Conservation (phyloP, 306 rosid species). For the Citrullus colocynthis region DNA sequence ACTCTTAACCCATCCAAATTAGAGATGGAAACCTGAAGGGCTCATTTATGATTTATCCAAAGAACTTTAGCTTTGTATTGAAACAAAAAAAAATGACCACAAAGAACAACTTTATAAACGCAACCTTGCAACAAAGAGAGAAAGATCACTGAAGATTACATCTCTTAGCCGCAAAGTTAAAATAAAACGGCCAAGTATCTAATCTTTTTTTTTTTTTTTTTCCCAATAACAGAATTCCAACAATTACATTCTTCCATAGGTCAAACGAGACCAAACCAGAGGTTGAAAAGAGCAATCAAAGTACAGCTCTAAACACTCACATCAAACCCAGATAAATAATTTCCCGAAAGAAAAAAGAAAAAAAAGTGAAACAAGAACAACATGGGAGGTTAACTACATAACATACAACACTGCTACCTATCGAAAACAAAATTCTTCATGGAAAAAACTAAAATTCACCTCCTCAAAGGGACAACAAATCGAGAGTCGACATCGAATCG, state of each 20-base stretch:
- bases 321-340: neutral
- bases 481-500: constrained; percentile 9
- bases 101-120: neutral
- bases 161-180: neutral
- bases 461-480: constrained; percentile 11
- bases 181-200: neutral
- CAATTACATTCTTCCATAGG: neutral
- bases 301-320: neutral
- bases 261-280: neutral
- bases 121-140: neutral
- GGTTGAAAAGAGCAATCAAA: neutral
- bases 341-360: neutral
- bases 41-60: neutral
- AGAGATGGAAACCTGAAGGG: neutral
- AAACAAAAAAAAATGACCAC: neutral
- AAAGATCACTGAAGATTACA: neutral
- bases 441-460: constrained; percentile 15
- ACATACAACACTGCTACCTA: neutral
- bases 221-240: neutral
- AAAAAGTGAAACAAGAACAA: neutral
- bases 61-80: neutral
- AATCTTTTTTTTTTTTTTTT: neutral
- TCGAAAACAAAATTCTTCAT: neutral
- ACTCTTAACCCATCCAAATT: neutral
- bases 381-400: neutral